These are phyloP conservation scores for Aureobasidium zeae DNA, from an alignment of 2,329 filamentous ascomycete species.

Conservation along the genomic window DNA sequence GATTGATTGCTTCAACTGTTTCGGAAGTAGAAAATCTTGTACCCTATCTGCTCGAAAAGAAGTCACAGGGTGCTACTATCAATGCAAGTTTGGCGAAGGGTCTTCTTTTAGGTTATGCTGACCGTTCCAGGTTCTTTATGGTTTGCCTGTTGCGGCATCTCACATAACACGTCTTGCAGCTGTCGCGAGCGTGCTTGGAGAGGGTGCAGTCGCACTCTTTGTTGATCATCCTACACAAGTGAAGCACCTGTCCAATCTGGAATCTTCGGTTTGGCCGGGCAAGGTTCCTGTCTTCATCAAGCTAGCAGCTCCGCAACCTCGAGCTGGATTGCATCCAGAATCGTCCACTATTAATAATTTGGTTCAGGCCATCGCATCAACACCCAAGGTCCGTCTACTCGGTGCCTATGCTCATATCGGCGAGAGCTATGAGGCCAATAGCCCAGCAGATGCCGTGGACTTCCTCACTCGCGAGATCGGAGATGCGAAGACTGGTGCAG, in stretches of 20 bases:
- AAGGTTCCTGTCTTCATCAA: slow-evolving; percentile 57
- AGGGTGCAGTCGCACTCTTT: slow-evolving; percentile 52
- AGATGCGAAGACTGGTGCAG: slow-evolving; percentile 41
- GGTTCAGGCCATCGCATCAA: slow-evolving; percentile 40
- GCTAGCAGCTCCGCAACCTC: slow-evolving; percentile 62
- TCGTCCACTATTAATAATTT: slow-evolving; percentile 40
- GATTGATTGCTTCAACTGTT: slow-evolving; percentile 66
- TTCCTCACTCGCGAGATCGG: slow-evolving; percentile 53
- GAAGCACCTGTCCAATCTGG: slow-evolving; percentile 31
- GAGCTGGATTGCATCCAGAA: slow-evolving; percentile 54
- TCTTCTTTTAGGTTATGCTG: not conserved
- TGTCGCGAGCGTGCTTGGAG: slow-evolving; percentile 48
- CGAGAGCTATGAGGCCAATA: slow-evolving; percentile 54
- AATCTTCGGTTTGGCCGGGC: slow-evolving; percentile 33
- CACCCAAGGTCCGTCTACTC: slow-evolving; percentile 39
- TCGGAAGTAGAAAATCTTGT: slow-evolving; percentile 60
- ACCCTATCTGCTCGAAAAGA: slow-evolving; percentile 51
- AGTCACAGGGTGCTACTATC: slow-evolving; percentile 43
- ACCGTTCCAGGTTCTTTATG: slow-evolving; percentile 53
- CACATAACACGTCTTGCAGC: slow-evolving; percentile 50
- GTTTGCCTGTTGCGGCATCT: slow-evolving; percentile 57
- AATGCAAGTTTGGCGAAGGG: slow-evolving; percentile 42
- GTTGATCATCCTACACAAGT: slow-evolving; percentile 61
- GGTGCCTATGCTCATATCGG: slow-evolving; percentile 69
- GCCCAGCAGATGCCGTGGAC: slow-evolving; percentile 49